Evolutionary conservation across 108 stramenopile species (phyloP), one percentile per base, ranked within the genome.

Genomic region (Cyclotella kingstonii): DNA sequence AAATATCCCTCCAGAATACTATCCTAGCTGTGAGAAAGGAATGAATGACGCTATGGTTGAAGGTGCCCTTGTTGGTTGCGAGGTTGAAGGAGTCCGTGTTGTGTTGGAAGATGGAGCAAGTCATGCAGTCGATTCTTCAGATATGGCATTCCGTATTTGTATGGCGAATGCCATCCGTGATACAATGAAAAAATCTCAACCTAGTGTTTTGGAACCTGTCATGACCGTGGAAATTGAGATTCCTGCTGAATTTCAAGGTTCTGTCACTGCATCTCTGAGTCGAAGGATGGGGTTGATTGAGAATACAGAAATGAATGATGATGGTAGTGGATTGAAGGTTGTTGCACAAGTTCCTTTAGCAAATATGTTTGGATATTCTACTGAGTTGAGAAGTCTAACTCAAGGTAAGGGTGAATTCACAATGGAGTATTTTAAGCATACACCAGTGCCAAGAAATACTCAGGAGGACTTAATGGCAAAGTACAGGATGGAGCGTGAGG

Each of bases 341-440:
- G 60, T 87, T 21, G 94, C 94, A 12, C 94, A 97, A 53, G 93
- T 97, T 27, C 97, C 97, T 1, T 70, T 98, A 10, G 84, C 89
- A 12, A 89, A 94, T 51, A 95, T 98, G 95, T 98, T 98, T 76
- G 97, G 97, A 1, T 96, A 95, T 65, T 93, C 91, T 4, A 99
- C 98, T 14, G 98, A 98, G 42, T 49, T 99, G 30, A 83, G 98
- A 21, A 89, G 86, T 57, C 57, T 83, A 30, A 99, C 98, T 23
- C 98, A 99, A 76, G 98, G 96, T 19, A 99, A 98, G 72, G 97
- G 97, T 29, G 98, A 98, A 66, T 98, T 98, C 68, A 87, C 94
- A 6, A 99, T 99, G 98, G 98, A 99, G 66, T 99, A 98, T 84
- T 78, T 85, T 30, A 79, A 83, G 45, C 98, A 99, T 73, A 68